phyloP scores from a whole-genome alignment of 2,329 filamentous ascomycete species.

The Drechslerella dactyloides region DNA sequence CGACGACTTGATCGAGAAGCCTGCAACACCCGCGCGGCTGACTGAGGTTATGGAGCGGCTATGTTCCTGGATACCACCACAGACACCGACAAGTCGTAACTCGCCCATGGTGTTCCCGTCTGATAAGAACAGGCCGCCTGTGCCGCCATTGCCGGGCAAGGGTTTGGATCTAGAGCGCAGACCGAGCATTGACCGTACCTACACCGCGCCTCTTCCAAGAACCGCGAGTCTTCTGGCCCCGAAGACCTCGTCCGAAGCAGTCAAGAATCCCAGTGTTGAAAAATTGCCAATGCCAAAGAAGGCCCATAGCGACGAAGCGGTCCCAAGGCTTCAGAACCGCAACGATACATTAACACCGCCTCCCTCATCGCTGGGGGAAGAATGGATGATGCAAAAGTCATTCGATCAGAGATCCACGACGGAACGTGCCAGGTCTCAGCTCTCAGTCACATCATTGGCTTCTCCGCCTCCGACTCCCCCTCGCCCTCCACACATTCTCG shows the following conservation, averaged over 20 bases:
- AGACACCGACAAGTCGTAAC: conserved; percentile 43
- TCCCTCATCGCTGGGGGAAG: conserved; percentile 39
- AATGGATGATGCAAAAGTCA: conserved; percentile 48
- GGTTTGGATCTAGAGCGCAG: conserved; percentile 35
- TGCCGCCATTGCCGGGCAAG: conserved; percentile 56
- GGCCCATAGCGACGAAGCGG: conserved; percentile 42
- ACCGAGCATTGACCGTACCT: conserved; percentile 45
- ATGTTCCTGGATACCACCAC: conserved; percentile 89
- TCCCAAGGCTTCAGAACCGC: conserved; percentile 42
- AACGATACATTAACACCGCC: conserved; percentile 46
- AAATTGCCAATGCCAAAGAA: conserved; percentile 40
- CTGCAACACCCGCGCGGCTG: conserved; percentile 88
- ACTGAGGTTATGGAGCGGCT: conserved; percentile 84
- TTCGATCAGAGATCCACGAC: conserved; percentile 42
- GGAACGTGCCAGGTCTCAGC: conserved; percentile 45
- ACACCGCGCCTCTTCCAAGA: conserved; percentile 34
- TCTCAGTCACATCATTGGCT: conserved; percentile 45
- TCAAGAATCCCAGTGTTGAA: conserved; percentile 15
- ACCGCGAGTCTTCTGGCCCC: conserved; percentile 33
- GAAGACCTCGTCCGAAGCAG: conserved; percentile 27
- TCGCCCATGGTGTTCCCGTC: conserved; percentile 46
- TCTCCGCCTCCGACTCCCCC: conserved; percentile 46
- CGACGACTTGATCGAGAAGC: conserved; percentile 93
- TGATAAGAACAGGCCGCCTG: conserved; percentile 60
- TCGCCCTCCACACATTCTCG: conserved; percentile 42